Evolutionary conservation across 2,329 filamentous ascomycete genomes (phyloP).

Genomic region (Botrytis sinoallii): DNA sequence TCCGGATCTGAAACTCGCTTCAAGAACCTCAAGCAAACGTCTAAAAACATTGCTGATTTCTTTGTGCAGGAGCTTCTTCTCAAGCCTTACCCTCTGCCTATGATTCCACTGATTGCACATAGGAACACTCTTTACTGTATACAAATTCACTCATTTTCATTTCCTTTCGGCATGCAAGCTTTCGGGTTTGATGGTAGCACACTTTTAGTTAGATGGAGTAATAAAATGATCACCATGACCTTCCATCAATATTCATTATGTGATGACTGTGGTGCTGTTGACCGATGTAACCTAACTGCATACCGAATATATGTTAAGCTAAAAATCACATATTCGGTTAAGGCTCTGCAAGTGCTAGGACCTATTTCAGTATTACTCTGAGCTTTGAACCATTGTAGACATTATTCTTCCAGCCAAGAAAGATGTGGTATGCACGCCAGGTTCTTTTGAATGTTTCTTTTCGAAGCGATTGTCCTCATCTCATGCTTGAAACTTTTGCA

Average conservation of each 20-base stretch:
- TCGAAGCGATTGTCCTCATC: background rate
- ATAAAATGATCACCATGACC: slow-evolving; percentile 2
- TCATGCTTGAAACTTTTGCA: background rate
- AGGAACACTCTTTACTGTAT: slow-evolving; percentile 28
- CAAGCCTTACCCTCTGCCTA: slow-evolving; percentile 19
- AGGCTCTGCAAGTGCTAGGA: background rate
- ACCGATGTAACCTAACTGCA: background rate
- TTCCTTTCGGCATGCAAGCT: slow-evolving; percentile 7
- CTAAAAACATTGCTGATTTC: slow-evolving; percentile 34
- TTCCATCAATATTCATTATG: background rate
- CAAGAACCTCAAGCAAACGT: slow-evolving; percentile 18
- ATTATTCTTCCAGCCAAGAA: background rate
- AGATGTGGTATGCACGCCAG: background rate
- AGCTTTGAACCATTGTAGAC: background rate
- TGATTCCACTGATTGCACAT: slow-evolving; percentile 35
- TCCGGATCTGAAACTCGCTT: background rate
- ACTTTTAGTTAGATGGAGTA: slow-evolving; percentile 11
- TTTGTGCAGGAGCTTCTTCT: slow-evolving; percentile 30
- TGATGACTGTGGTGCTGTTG: background rate
- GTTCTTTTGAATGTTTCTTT: background rate
- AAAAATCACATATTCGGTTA: background rate
- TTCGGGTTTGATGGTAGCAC: background rate
- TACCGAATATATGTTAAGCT: background rate
- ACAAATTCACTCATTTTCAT: slow-evolving; percentile 17
- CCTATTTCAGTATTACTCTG: background rate